These are phyloP conservation scores for Xylaria sp. DNA, from an alignment of 2,329 filamentous ascomycete species.

Conservation along the genomic window DNA sequence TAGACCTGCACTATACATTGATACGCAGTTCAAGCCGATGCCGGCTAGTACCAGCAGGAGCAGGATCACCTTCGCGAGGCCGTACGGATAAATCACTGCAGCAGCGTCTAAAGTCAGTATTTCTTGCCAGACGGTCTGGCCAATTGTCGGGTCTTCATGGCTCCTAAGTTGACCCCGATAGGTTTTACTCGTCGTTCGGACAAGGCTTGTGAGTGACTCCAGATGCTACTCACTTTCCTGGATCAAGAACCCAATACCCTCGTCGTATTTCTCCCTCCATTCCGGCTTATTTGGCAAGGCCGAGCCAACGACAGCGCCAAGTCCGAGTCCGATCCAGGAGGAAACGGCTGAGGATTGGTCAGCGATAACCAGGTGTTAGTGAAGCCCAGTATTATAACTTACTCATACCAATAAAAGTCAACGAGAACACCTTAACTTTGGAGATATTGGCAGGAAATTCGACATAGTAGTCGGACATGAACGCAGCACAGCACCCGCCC, in stretches of 20 bases:
- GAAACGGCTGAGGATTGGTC: constrained; percentile 39
- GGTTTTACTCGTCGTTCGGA: background rate
- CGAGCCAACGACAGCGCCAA: constrained; percentile 46
- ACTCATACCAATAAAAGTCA: constrained; percentile 49
- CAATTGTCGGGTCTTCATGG: background rate
- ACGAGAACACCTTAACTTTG: constrained; percentile 47
- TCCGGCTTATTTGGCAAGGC: constrained; percentile 44
- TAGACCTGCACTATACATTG: constrained; percentile 44
- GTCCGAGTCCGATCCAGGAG: constrained; percentile 49
- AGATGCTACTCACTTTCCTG: constrained; percentile 32
- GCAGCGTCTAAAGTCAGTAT: background rate
- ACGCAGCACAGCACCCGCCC: constrained; percentile 50
- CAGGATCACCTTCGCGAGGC: constrained; percentile 45
- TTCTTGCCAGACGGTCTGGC: background rate
- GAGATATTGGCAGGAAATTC: constrained; percentile 50
- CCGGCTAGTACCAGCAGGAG: constrained; percentile 45
- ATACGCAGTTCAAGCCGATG: constrained; percentile 50
- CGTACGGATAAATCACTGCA: constrained; percentile 43
- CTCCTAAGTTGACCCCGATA: background rate
- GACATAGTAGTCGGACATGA: constrained; percentile 48
- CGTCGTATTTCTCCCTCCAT: constrained; percentile 44
- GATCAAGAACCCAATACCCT: constrained; percentile 48
- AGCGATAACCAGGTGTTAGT: constrained; percentile 1
- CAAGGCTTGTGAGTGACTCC: background rate
- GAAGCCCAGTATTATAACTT: constrained; percentile 10